Conservation (phyloP, 1,284 basidiomycete species). For the Moesziomyces sp. region DNA sequence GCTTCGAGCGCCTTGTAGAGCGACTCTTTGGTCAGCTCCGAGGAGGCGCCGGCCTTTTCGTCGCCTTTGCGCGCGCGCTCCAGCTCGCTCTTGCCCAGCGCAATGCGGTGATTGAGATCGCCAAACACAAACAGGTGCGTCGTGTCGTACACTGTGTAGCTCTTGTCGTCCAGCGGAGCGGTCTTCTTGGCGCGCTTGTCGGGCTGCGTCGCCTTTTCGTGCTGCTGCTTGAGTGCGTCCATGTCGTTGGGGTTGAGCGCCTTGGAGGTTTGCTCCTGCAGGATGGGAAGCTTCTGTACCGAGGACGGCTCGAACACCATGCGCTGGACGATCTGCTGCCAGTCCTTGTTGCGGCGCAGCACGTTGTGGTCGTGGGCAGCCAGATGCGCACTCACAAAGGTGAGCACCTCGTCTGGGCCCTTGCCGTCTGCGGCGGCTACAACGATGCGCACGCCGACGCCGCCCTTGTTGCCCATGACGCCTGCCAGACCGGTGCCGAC, state of each 20-base stretch:
- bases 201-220: constrained; percentile 71
- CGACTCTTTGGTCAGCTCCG: constrained; percentile 34
- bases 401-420: constrained; percentile 68
- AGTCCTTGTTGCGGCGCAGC: constrained; percentile 80
- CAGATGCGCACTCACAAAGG: constrained; percentile 92
- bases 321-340: constrained; percentile 79
- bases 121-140: constrained; percentile 67
- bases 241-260: constrained; percentile 29
- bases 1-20: constrained; percentile 40
- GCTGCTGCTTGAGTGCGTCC: constrained; percentile 65
- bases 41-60: constrained; percentile 8
- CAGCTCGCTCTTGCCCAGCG: constrained; percentile 44
- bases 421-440: constrained; percentile 69
- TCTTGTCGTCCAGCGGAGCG: constrained; percentile 51
- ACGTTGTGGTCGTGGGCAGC: constrained; percentile 83
- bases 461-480: constrained; percentile 93
- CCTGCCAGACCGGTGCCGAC: constrained; percentile 66
- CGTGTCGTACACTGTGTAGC: constrained; percentile 65
- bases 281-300: constrained; percentile 39
- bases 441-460: constrained; percentile 86
- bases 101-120: constrained; percentile 67
- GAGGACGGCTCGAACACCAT: constrained; percentile 75
- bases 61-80: constrained; percentile 6
- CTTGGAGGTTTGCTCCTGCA: constrained; percentile 29
- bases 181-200: constrained; percentile 73